phyloP scores from a whole-genome alignment of 305 asterid species.

The Plantago lanceolata region DNA sequence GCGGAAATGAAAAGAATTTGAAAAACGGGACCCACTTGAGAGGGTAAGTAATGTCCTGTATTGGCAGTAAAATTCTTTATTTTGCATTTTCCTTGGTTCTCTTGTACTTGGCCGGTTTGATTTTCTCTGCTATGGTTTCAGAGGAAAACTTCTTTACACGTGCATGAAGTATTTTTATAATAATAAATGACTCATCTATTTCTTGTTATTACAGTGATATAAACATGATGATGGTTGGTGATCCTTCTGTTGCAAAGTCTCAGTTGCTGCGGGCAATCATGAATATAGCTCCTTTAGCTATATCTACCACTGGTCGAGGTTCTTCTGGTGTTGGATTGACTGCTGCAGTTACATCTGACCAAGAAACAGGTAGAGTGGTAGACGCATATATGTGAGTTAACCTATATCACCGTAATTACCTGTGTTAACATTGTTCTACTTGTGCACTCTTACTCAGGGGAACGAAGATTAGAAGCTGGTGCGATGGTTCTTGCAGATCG shows the following conservation, averaged over 20 bases:
- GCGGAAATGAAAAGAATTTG: conserved; percentile 91
- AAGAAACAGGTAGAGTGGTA: conserved; percentile 92
- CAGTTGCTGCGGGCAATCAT: conserved; percentile 92
- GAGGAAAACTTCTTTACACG: conserved; percentile 7
- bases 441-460: conserved; percentile 47
- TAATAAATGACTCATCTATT: neutral
- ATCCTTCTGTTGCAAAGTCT: conserved; percentile 98
- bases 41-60: conserved; percentile 51
- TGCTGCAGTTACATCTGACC: conserved; percentile 98
- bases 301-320: conserved; percentile 97
- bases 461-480: conserved; percentile 92
- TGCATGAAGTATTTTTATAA: neutral
- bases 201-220: conserved; percentile 59
- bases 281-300: conserved; percentile 95
- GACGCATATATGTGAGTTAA: conserved; percentile 16
- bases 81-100: neutral
- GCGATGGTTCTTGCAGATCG: conserved; percentile 99
- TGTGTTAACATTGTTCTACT: neutral
- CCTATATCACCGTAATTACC: conserved; percentile 14
- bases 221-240: conserved; percentile 99
- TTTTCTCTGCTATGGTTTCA: conserved; percentile 8
- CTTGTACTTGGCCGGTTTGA: conserved; percentile 22
- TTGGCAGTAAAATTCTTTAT: conserved; percentile 1
- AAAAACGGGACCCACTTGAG: conserved; percentile 95
- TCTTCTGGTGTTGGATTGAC: conserved; percentile 99